phyloP scores from a whole-genome alignment of 441 rosid species.

The Gossypium aridum region DNA sequence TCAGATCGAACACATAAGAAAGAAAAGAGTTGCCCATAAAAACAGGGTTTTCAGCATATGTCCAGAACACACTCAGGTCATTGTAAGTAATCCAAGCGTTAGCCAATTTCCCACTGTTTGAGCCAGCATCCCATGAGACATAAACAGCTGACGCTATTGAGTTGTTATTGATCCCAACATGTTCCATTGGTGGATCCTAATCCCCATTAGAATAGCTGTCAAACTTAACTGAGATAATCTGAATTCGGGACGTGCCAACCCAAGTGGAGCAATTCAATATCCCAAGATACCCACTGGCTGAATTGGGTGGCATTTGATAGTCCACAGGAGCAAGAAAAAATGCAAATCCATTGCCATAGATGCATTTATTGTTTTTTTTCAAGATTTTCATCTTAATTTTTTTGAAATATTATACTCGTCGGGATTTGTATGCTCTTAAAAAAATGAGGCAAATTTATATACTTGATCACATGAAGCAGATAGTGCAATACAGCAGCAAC shows the following conservation, averaged over 20 bases:
- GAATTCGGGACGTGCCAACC: constrained; percentile 7
- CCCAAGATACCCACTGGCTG: constrained; percentile 14
- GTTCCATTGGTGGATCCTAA: constrained; percentile 8
- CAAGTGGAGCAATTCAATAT: background rate
- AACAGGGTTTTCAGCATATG: constrained; percentile 7
- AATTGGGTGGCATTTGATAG: constrained; percentile 33
- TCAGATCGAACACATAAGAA: constrained; percentile 20
- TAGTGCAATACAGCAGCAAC: too few species aligned
- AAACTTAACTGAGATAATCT: constrained; percentile 34
- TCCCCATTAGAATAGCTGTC: constrained; percentile 13
- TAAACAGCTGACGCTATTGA: constrained; percentile 24
- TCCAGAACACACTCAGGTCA: constrained; percentile 32
- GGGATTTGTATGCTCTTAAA: too few species aligned
- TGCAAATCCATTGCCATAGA: constrained; percentile 31
- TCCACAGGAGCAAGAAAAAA: constrained; percentile 42
- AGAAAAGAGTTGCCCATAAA: constrained; percentile 15
- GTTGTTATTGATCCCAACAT: constrained; percentile 40
- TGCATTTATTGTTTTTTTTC: too few species aligned
- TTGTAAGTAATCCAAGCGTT: constrained; percentile 26
- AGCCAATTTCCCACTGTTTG: constrained; percentile 22
- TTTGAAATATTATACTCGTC: too few species aligned
- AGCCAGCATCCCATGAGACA: constrained; percentile 27
- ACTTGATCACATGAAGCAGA: too few species aligned
- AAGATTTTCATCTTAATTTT: too few species aligned
- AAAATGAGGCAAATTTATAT: too few species aligned